A percentile compares a stretch with the other conserved stretches of the same genome.
These are phyloP conservation scores for Lachnellula subtilissima DNA, from an alignment of 2,329 filamentous ascomycete genomes.

Conservation along the genomic window DNA sequence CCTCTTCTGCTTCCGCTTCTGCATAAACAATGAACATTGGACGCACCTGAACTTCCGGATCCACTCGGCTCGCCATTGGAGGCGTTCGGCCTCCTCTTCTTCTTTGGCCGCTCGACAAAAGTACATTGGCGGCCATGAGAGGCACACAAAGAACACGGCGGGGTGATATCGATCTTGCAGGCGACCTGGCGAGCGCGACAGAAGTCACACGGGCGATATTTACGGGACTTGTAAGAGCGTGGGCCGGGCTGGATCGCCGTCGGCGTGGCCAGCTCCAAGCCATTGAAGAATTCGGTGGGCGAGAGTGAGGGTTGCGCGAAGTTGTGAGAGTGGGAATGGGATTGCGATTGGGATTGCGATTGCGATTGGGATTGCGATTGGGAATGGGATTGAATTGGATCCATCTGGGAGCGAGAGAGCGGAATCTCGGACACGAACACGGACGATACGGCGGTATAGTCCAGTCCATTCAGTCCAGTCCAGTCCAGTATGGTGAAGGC, in stretches of 20 bases:
- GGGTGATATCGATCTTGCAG: conserved; percentile 38
- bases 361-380: not conserved
- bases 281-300: conserved; percentile 27
- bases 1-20: not conserved
- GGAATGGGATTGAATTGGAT: not conserved
- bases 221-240: conserved; percentile 30
- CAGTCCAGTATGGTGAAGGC: too few species aligned
- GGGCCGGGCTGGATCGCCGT: conserved; percentile 26
- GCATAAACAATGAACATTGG: too few species aligned
- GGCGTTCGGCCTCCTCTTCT: conserved; percentile 29
- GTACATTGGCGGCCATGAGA: conserved; percentile 40
- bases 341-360: not conserved
- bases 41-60: conserved; percentile 1
- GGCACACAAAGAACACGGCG: conserved; percentile 41
- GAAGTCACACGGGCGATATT: conserved; percentile 41
- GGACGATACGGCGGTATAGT: too few species aligned
- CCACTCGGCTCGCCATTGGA: conserved; percentile 21
- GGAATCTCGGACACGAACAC: too few species aligned
- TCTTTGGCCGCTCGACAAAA: conserved; percentile 38
- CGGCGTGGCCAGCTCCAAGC: conserved; percentile 19
- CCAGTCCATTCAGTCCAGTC: too few species aligned
- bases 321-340: conserved; percentile 9
- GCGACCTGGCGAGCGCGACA: conserved; percentile 42
- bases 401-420: not conserved
- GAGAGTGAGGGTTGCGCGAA: conserved; percentile 21